A percentile compares a stretch with the other conserved stretches of the same genome.
These are phyloP conservation scores for Silene latifolia DNA, from an alignment of 148 eudicot species.

Conservation along the genomic window DNA sequence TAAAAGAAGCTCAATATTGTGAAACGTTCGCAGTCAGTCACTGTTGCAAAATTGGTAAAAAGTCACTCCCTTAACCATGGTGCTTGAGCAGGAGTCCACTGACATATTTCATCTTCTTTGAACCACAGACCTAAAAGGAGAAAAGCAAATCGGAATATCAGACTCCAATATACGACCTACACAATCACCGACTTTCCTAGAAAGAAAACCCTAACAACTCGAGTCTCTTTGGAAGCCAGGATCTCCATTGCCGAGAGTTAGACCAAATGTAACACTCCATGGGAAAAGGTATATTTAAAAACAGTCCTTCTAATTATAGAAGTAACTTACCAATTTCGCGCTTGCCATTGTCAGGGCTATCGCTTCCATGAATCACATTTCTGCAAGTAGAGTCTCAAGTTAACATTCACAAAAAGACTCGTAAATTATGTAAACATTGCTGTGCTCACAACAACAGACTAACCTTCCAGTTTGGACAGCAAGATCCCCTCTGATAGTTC, in stretches of 20 bases:
- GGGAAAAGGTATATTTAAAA: too few species aligned
- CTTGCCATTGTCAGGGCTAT: constrained; percentile 97
- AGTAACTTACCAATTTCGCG: constrained; percentile 78
- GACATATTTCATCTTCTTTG: constrained; percentile 80
- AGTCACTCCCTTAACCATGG: constrained; percentile 76
- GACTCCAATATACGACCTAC: too few species aligned
- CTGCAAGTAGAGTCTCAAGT: constrained; percentile 35
- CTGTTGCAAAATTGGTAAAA: background rate
- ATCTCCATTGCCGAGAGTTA: too few species aligned
- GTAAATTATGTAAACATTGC: background rate
- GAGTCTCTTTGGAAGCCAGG: too few species aligned
- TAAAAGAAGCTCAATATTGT: too few species aligned
- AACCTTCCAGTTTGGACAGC: constrained; percentile 97
- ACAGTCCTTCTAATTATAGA: too few species aligned
- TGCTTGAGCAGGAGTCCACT: constrained; percentile 75
- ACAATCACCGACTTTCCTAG: too few species aligned
- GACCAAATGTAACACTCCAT: too few species aligned
- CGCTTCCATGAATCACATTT: constrained; percentile 98
- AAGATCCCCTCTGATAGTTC: constrained; percentile 96
- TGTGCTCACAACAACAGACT: constrained; percentile 12
- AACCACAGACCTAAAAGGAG: constrained; percentile 74
- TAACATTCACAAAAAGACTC: background rate
- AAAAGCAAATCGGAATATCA: background rate
- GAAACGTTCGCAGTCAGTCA: too few species aligned
- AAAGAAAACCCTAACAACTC: too few species aligned